Evolutionary conservation across 805 yeast species (phyloP).

Genomic region (Candida sonorensis): DNA sequence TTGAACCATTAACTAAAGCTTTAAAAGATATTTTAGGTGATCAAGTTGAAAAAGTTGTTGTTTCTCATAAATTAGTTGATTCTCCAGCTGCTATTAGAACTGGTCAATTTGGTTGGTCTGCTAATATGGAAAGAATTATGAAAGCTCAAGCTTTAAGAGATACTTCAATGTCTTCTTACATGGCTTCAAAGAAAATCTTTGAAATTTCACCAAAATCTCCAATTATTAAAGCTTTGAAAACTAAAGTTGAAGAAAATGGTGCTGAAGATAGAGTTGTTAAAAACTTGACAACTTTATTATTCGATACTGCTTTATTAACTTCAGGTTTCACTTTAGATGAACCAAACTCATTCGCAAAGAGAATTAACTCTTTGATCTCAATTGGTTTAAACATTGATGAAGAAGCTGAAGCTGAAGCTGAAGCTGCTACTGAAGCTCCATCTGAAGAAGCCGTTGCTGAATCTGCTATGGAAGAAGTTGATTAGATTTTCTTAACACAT

Average conservation of each 20-base stretch:
- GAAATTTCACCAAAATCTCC: constrained; percentile 97
- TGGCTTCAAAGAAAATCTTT: constrained; percentile 98
- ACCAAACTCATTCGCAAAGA: constrained; percentile 94
- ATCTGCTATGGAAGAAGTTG: constrained; percentile 99
- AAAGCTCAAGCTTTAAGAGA: constrained; percentile 99
- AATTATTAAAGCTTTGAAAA: constrained; percentile 90
- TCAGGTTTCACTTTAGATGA: constrained; percentile 99
- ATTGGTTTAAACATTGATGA: constrained; percentile 98
- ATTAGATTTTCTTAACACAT: constrained; percentile 45
- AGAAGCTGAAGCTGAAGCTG: constrained; percentile 41
- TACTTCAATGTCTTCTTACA: constrained; percentile 97
- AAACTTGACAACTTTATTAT: constrained; percentile 92
- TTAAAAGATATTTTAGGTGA: constrained; percentile 97
- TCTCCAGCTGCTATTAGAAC: constrained; percentile 99
- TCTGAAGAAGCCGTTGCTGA: constrained; percentile 70
- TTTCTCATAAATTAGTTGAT: constrained; percentile 93
- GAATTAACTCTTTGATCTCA: constrained; percentile 97
- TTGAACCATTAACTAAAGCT: constrained; percentile 89
- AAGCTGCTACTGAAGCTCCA: constrained; percentile 41
- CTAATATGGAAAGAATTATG: constrained; percentile 99
- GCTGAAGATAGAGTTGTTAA: constrained; percentile 97
- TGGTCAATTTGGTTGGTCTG: constrained; percentile 99
- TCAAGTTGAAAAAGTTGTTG: constrained; percentile 98
- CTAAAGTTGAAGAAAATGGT: constrained; percentile 95
- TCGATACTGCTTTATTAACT: constrained; percentile 96